These are phyloP conservation scores for Polyplosphaeria fusca DNA, from an alignment of 495 filamentous ascomycete species.

Conservation along the genomic window DNA sequence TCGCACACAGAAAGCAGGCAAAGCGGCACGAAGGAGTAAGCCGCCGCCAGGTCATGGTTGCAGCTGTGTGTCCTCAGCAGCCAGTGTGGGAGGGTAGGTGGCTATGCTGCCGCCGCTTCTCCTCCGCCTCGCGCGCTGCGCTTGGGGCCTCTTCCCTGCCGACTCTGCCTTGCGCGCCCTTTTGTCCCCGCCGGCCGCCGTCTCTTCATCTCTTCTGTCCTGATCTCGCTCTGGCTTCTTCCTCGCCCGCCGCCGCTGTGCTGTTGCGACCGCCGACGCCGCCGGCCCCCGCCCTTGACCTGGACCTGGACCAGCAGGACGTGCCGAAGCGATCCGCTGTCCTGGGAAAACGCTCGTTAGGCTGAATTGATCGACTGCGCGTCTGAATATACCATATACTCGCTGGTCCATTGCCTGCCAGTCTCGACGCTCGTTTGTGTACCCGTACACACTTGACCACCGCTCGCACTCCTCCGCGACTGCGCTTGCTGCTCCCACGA, in stretches of 20 bases:
- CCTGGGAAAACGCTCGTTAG: conserved; percentile 18
- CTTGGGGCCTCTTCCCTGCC: not conserved
- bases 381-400: not conserved
- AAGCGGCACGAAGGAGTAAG: not conserved
- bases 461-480: conserved; percentile 15
- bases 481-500: not conserved
- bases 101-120: not conserved
- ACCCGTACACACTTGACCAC: conserved; percentile 1
- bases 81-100: conserved; percentile 5
- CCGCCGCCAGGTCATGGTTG: conserved; percentile 8
- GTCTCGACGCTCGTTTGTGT: conserved; percentile 17
- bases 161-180: not conserved
- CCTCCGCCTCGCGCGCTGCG: conserved; percentile 1
- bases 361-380: conserved; percentile 23
- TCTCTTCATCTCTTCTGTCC: not conserved
- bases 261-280: not conserved
- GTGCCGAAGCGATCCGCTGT: conserved; percentile 21
- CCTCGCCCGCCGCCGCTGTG: not conserved
- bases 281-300: not conserved
- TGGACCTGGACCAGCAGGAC: no score
- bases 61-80: conserved; percentile 9
- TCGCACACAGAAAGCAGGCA: not conserved
- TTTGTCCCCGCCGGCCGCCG: not conserved
- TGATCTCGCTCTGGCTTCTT: not conserved
- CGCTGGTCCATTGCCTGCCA: not conserved